phyloP scores from a whole-genome alignment of 2,329 filamentous ascomycete species.

The Penicillium frequentans region DNA sequence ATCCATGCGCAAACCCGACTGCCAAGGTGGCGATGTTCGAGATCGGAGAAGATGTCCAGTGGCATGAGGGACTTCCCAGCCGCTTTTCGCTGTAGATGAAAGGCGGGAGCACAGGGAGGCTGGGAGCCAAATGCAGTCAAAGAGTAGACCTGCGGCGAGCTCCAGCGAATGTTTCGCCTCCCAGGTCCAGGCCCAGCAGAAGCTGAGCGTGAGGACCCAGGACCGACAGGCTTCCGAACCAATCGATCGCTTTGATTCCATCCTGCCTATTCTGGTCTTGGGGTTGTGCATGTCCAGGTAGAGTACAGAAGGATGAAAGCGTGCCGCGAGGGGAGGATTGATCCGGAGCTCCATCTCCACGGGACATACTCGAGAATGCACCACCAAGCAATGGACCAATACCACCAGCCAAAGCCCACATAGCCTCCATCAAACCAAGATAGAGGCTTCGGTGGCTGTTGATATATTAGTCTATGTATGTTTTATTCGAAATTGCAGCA shows the following conservation, averaged over 20 bases:
- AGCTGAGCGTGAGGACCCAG: conserved; percentile 52
- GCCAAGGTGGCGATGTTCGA: conserved; percentile 60
- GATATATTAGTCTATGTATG: not conserved
- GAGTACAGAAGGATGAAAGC: conserved; percentile 50
- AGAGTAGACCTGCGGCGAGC: conserved; percentile 53
- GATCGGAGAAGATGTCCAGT: conserved; percentile 56
- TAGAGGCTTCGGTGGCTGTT: conserved; percentile 48
- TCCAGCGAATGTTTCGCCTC: conserved; percentile 56
- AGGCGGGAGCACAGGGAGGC: conserved; percentile 47
- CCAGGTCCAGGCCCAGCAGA: conserved; percentile 56
- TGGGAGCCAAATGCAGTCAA: too few species aligned
- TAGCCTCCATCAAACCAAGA: conserved; percentile 52
- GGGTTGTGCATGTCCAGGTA: conserved; percentile 59
- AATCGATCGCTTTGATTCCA: conserved; percentile 55
- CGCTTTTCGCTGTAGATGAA: conserved; percentile 65
- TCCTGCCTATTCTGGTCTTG: conserved; percentile 49
- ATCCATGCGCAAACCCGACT: conserved; percentile 50
- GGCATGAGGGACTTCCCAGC: conserved; percentile 67
- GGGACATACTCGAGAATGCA: conserved; percentile 43
- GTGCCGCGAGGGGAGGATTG: conserved; percentile 52
- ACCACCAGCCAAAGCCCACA: conserved; percentile 57
- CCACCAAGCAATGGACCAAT: conserved; percentile 56
- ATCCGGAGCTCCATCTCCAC: conserved; percentile 59
- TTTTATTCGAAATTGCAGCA: not conserved
- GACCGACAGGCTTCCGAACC: conserved; percentile 54